A percentile compares a stretch with the other conserved stretches of the same genome.
phyloP scores from a whole-genome alignment of 805 yeast genomes.

The Nematodospora valgi region DNA sequence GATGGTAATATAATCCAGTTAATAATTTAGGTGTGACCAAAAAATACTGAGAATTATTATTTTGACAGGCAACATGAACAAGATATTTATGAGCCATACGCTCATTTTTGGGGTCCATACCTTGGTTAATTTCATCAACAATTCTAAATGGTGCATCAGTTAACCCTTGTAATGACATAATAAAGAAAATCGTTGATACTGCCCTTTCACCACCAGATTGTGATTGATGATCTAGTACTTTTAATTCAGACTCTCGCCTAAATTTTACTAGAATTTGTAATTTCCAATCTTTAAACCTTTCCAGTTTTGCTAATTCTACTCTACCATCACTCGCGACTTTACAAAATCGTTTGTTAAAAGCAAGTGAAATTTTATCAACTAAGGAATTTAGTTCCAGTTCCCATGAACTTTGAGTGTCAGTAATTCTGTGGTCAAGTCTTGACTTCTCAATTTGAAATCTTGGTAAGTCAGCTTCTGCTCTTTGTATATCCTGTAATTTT shows the following conservation, averaged over 20 bases:
- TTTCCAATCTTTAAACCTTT: constrained; percentile 71
- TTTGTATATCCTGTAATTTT: constrained; percentile 30
- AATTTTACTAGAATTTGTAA: constrained; percentile 82
- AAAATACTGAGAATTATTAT: constrained; percentile 72
- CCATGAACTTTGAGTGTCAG: constrained; percentile 46
- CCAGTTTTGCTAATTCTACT: constrained; percentile 55
- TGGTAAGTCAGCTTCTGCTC: constrained; percentile 40
- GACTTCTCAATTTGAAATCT: constrained; percentile 19
- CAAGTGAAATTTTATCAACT: constrained; percentile 53
- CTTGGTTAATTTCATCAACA: constrained; percentile 97
- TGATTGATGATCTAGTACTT: constrained; percentile 74
- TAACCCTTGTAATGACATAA: constrained; percentile 85
- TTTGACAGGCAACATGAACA: constrained; percentile 74
- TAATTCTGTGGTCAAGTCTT: constrained; percentile 34
- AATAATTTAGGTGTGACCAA: constrained; percentile 89
- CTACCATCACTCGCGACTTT: constrained; percentile 87
- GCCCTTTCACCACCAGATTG: constrained; percentile 99
- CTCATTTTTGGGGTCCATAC: constrained; percentile 95
- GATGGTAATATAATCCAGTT: constrained; percentile 72
- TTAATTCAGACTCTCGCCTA: constrained; percentile 69
- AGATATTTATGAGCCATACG: constrained; percentile 79
- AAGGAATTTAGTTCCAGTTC: constrained; percentile 57
- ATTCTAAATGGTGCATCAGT: constrained; percentile 90
- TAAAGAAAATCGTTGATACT: constrained; percentile 85
- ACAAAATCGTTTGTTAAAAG: constrained; percentile 64